Conservation (phyloP, 495 filamentous ascomycete species). For the Podospora pseudocomata region DNA sequence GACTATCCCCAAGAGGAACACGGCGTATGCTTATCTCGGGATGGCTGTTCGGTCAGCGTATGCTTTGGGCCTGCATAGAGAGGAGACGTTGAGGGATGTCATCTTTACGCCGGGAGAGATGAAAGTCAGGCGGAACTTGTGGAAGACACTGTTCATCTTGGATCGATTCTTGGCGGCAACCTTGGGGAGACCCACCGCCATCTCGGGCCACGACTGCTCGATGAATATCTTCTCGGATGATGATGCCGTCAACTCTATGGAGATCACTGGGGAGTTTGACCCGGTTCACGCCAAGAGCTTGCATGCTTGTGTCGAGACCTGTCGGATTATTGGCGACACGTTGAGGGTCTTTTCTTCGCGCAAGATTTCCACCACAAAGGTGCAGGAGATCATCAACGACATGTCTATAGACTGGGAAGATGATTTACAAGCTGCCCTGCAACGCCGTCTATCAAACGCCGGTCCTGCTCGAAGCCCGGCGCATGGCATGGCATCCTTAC, state of each 20-base stretch:
- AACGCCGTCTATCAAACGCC: constrained; percentile 46
- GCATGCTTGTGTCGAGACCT: constrained; percentile 54
- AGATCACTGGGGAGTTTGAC: constrained; percentile 27
- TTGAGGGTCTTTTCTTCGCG: constrained; percentile 67
- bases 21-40: constrained; percentile 57
- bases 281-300: constrained; percentile 38
- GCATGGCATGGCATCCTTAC: constrained; percentile 61
- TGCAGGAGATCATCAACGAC: constrained; percentile 61
- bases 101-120: constrained; percentile 47
- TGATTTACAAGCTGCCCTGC: constrained; percentile 42
- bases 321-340: constrained; percentile 62
- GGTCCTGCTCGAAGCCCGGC: constrained; percentile 43
- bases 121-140: constrained; percentile 50
- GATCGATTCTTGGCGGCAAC: constrained; percentile 59
- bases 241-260: constrained; percentile 38
- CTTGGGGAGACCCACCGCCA: constrained; percentile 57
- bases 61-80: constrained; percentile 58
- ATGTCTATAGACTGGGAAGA: constrained; percentile 49
- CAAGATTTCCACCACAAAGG: constrained; percentile 63
- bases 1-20: constrained; percentile 53
- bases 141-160: constrained; percentile 59
- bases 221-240: constrained; percentile 39
- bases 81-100: constrained; percentile 51
- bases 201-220: constrained; percentile 59
- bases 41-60: constrained; percentile 63